Evolutionary conservation across 805 yeast genomes (phyloP).

Genomic region (Wickerhamiella sergipiensis): DNA sequence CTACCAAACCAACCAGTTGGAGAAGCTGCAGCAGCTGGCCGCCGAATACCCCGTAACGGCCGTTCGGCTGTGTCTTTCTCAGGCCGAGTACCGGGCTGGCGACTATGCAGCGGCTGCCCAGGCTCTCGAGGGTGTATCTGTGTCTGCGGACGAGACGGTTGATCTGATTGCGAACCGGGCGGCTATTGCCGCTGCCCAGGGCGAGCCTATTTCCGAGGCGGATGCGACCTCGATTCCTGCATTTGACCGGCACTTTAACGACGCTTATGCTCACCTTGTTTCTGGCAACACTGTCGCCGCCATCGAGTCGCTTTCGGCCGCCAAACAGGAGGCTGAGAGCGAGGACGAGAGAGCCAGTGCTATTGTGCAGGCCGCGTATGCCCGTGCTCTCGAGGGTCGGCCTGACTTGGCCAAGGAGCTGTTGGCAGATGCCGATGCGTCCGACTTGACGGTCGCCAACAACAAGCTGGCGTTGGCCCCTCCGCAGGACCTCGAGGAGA

Average conservation of each 20-base stretch:
- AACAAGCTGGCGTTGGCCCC: slow-evolving; percentile 6
- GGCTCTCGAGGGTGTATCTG: slow-evolving; percentile 25
- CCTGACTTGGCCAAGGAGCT: slow-evolving; percentile 27
- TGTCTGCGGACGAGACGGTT: slow-evolving; percentile 32
- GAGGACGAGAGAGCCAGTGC: slow-evolving; percentile 38
- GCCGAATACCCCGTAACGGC: slow-evolving; percentile 11
- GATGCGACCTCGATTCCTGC: slow-evolving; percentile 17
- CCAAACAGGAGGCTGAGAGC: slow-evolving; percentile 30
- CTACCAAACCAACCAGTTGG: slow-evolving; percentile 41
- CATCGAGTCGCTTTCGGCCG: slow-evolving; percentile 32
- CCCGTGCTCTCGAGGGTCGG: slow-evolving; percentile 30
- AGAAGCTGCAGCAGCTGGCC: slow-evolving; percentile 16
- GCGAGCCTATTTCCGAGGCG: slow-evolving; percentile 5
- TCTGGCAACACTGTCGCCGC: slow-evolving; percentile 30
- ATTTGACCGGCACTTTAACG: slow-evolving; percentile 50
- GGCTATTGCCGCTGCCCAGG: slow-evolving; percentile 31
- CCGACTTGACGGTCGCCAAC: slow-evolving; percentile 32
- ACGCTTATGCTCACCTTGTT: slow-evolving; percentile 37
- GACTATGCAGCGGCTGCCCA: slow-evolving; percentile 30
- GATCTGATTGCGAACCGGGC: slow-evolving; percentile 50
- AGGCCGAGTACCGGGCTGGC: slow-evolving; percentile 38
- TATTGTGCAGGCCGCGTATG: slow-evolving; percentile 44
- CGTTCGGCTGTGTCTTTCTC: slow-evolving; percentile 39
- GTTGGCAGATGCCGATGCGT: slow-evolving; percentile 25
- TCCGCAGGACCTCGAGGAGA: slow-evolving; percentile 4